These are phyloP conservation scores for Thielaviopsis euricoi DNA, from an alignment of 2,329 filamentous ascomycete species.

Conservation along the genomic window DNA sequence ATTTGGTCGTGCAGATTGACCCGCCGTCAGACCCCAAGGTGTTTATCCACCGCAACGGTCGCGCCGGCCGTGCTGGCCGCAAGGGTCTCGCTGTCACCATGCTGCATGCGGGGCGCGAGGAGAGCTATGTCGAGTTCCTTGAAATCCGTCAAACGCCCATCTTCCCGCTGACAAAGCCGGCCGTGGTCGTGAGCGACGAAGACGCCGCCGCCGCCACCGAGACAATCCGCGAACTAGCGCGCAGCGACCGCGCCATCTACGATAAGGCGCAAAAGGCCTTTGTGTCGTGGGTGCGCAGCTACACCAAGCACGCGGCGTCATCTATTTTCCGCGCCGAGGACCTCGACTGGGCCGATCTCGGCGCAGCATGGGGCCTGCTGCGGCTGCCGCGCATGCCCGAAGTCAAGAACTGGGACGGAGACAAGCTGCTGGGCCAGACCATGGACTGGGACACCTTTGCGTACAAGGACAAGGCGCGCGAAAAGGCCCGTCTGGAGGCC, in stretches of 20 bases:
- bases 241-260: conserved; percentile 41
- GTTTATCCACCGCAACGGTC: conserved; percentile 83
- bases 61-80: conserved; percentile 77
- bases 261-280: conserved; percentile 86
- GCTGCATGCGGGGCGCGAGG: conserved; percentile 68
- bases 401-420: conserved; percentile 54
- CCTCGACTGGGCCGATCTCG: conserved; percentile 72
- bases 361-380: conserved; percentile 69
- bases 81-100: conserved; percentile 75
- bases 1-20: conserved; percentile 67
- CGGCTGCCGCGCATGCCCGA: conserved; percentile 91
- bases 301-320: conserved; percentile 76
- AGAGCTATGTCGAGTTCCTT: conserved; percentile 79
- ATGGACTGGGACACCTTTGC: conserved; percentile 52
- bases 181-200: conserved; percentile 37
- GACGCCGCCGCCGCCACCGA: conserved; percentile 42
- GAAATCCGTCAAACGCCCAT: conserved; percentile 79
- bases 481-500: conserved; percentile 44
- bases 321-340: conserved; percentile 78
- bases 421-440: conserved; percentile 43
- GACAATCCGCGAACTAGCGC: conserved; percentile 43
- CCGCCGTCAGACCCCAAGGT: conserved; percentile 47
- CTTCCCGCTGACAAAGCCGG: conserved; percentile 38
- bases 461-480: conserved; percentile 57
- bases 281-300: conserved; percentile 83